Evolutionary conservation across 2,329 filamentous ascomycete species (phyloP), one percentile per base, ranked within the genome.

Genomic region (Alternaria sp.): DNA sequence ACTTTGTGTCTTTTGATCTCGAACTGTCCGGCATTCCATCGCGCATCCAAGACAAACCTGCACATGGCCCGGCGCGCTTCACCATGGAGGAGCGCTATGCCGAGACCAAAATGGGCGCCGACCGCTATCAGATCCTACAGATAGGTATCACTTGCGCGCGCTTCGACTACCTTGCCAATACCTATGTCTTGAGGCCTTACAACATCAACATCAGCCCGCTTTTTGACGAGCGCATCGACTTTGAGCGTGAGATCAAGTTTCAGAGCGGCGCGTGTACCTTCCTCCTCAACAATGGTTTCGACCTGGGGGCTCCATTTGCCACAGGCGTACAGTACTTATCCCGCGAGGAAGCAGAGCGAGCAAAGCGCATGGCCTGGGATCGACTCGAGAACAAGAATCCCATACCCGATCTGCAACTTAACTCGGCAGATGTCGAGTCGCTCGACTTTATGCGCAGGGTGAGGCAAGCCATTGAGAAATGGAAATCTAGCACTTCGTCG

Each of bases 101-200:
- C 11, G 88, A 91, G 65, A 83, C 83, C 60, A 90, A 87, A 73
- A 79, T 79, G 26, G 88, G 87, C 3, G 89, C 89, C 4, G 85
- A 89, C 64, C 85, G 83, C 43, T 91, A 88, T 69, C 86, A 89
- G 64, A 86, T 91, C 55, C 80, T 91, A 3, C 89, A 91, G 73
- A 79, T 91, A 57, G 89, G 89, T n/a, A 78, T 91, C 61, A 91
- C 89, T 0, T 86, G 88, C 70, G 87, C 87, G n/a, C 81, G 82
- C 56, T 87, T 90, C 73, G 83, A 82, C 71, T 85, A 85, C 80
- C 43, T 74, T 28, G 58, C 64, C 11, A 73, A 78, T 59, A 77
- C 78, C 66, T 91, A 91, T 71, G 81, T 85, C 6, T 79, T 89
- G 32, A 85, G 85, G 23, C 88, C 89, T 3, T 91, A 89, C 80